Evolutionary conservation across 805 yeast genomes (phyloP), one percentile per base, ranked within the genome.

Genomic region (Cyberlindnera amylophila): DNA sequence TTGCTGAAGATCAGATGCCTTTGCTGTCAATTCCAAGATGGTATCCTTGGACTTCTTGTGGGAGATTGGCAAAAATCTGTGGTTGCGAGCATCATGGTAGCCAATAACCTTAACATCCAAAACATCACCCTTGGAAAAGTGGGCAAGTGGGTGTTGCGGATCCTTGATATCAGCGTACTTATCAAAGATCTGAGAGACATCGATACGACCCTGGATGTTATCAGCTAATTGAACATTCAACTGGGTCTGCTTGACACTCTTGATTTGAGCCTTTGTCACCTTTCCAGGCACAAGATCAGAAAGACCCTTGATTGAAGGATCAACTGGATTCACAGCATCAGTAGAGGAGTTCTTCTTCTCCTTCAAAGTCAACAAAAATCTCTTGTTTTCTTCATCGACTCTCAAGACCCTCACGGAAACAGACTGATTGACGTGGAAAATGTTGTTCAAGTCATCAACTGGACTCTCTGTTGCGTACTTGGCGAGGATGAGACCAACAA

Each of bases 401-500:
- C 80, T 74, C 43, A 81, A 66, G 14, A 89, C 84, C 41, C 73
- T 74, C 47, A 85, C 84, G 1, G 77, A 57, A 19, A 90, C 78
- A 1, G 95, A 81, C 66, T 89, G 95, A 53, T 81, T 76, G 33
- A 73, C 68, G 53, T 69, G 69, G 57, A 79, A 90, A 19, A 69
- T 67, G 30, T 72, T 68, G 17, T 70, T 64, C 37, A 84, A 68
- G 50, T 80, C 82, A 10, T 72, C 78, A 30, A 65, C 67, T 32
- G 69, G 72, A 38, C 72, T 71, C 27, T 74, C 75, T 5, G 79
- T 70, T 17, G 85, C 85, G 53, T 82, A 79, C 57, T 82, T 79
- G 42, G 90, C 85, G 47, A 86, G 74, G 4, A 88, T 84, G 50
- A 91, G 72, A 39, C 97, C 98, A 26, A 87, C 86, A 49, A 91